phyloP scores from a whole-genome alignment of 148 eudicot species.

The Vaccinium vitisidaea region DNA sequence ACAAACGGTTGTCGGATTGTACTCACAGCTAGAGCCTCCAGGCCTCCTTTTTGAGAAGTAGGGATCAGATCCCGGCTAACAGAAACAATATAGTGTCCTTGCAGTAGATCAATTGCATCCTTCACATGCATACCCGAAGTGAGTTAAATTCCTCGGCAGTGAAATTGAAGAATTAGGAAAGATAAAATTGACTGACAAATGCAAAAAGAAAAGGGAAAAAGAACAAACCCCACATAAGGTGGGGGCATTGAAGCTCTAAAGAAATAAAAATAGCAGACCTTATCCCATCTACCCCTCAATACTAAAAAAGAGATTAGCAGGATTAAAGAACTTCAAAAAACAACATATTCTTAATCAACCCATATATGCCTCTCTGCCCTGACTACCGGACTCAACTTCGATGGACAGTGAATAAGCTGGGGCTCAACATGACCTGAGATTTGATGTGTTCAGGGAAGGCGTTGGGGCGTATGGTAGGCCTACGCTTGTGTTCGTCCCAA shows the following conservation, averaged over 20 bases:
- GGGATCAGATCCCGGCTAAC: slow-evolving; percentile 63
- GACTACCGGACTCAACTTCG: too few species aligned
- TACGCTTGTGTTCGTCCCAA: background rate
- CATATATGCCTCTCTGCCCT: too few species aligned
- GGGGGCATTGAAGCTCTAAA: background rate
- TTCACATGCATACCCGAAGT: slow-evolving; percentile 27
- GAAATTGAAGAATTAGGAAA: background rate
- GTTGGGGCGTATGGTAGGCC: background rate
- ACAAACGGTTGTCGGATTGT: slow-evolving; percentile 1
- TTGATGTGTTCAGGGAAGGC: background rate
- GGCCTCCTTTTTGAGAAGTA: slow-evolving; percentile 55
- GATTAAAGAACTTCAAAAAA: too few species aligned
- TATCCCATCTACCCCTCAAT: too few species aligned
- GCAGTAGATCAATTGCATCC: slow-evolving; percentile 94
- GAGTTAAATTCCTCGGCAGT: background rate
- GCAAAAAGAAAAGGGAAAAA: background rate
- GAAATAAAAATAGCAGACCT: too few species aligned
- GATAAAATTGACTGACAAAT: slow-evolving; percentile 2
- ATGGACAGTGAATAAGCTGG: background rate
- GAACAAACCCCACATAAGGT: background rate
- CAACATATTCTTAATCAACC: background rate
- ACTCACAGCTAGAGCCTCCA: slow-evolving; percentile 90
- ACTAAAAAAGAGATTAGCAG: too few species aligned
- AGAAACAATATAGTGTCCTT: slow-evolving; percentile 86
- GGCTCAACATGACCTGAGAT: background rate